These are phyloP conservation scores for Asparagopsis taxiformis DNA, from an alignment of 31 red algal genomes.

Conservation along the genomic window DNA sequence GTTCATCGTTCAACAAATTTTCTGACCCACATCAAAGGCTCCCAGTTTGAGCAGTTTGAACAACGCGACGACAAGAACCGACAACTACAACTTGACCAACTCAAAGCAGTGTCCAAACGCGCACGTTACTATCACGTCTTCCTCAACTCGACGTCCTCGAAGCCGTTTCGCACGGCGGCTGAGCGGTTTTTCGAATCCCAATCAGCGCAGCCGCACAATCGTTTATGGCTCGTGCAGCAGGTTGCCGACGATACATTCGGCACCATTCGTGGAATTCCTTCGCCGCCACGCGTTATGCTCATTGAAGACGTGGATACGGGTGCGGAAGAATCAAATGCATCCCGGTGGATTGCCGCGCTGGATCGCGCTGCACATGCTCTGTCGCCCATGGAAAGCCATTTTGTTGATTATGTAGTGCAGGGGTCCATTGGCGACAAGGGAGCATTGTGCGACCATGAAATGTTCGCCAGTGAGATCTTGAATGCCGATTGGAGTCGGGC, in stretches of 20 bases:
- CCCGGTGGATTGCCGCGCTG: conserved; percentile 33
- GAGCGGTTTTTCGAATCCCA: too few relatives aligned
- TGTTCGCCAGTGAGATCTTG: conserved; percentile 43
- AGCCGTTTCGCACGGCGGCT: too few relatives aligned
- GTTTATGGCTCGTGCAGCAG: conserved; percentile 29
- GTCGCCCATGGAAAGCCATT: conserved; percentile 24
- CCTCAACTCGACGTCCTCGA: too few relatives aligned
- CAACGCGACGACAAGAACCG: too few relatives aligned
- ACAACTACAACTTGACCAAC: too few relatives aligned
- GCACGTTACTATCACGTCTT: too few relatives aligned
- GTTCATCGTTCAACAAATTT: too few relatives aligned
- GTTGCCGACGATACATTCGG: conserved; percentile 45
- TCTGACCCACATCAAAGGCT: too few relatives aligned
- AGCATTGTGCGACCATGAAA: neutral
- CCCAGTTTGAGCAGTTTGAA: too few relatives aligned
- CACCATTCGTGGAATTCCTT: conserved; percentile 14
- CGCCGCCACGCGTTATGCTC: conserved; percentile 22
- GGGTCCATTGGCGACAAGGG: neutral
- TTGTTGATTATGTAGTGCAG: conserved; percentile 14
- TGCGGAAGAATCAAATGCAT: neutral
- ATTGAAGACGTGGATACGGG: neutral
- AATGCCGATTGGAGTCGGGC: conserved; percentile 49
- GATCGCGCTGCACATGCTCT: conserved; percentile 22
- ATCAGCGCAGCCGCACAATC: too few relatives aligned
- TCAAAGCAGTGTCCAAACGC: too few relatives aligned